Evolutionary conservation across 2,329 filamentous ascomycete genomes (phyloP).

Genomic region (Fusarium euwallaceae): DNA sequence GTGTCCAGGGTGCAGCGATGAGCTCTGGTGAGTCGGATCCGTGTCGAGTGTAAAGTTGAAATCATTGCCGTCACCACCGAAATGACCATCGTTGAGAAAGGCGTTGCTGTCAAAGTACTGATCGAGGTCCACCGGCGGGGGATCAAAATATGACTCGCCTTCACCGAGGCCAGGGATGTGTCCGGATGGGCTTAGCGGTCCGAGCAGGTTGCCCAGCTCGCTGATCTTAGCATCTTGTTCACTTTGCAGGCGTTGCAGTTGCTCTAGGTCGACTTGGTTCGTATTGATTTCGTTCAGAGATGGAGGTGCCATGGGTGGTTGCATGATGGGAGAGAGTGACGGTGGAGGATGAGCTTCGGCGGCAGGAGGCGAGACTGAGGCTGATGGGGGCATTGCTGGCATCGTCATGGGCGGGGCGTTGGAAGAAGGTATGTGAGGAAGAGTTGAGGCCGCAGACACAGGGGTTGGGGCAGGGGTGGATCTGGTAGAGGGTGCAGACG

Average conservation of each 20-base stretch:
- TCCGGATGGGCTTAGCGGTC: slow-evolving; percentile 84
- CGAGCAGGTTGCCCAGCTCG: slow-evolving; percentile 79
- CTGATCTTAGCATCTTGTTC: slow-evolving; percentile 84
- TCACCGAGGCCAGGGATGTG: slow-evolving; percentile 78
- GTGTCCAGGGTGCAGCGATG: slow-evolving; percentile 49
- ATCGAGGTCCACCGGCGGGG: slow-evolving; percentile 61
- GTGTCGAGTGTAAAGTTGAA: slow-evolving; percentile 66
- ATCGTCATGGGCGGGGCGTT: slow-evolving; percentile 31
- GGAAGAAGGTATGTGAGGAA: slow-evolving; percentile 25
- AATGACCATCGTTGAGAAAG: slow-evolving; percentile 55
- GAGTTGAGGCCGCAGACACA: slow-evolving; percentile 16
- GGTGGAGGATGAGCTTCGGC: slow-evolving; percentile 45
- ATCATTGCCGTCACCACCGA: slow-evolving; percentile 59
- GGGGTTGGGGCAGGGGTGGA: slow-evolving; percentile 35
- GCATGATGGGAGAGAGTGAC: slow-evolving; percentile 65
- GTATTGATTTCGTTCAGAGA: slow-evolving; percentile 74
- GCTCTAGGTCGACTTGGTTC: slow-evolving; percentile 82
- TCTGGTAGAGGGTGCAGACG: slow-evolving; percentile 43
- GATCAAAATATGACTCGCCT: slow-evolving; percentile 53
- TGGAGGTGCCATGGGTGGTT: slow-evolving; percentile 58
- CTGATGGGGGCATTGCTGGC: slow-evolving; percentile 37
- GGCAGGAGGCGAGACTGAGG: slow-evolving; percentile 45
- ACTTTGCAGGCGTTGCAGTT: slow-evolving; percentile 81
- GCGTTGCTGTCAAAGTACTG: slow-evolving; percentile 64
- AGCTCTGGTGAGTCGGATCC: slow-evolving; percentile 46